Percentiles rank a stretch among this genome's conserved stretches.
Evolutionary conservation across 768 basidiomycete species (phyloP).

Genomic region (Mycena galopus): DNA sequence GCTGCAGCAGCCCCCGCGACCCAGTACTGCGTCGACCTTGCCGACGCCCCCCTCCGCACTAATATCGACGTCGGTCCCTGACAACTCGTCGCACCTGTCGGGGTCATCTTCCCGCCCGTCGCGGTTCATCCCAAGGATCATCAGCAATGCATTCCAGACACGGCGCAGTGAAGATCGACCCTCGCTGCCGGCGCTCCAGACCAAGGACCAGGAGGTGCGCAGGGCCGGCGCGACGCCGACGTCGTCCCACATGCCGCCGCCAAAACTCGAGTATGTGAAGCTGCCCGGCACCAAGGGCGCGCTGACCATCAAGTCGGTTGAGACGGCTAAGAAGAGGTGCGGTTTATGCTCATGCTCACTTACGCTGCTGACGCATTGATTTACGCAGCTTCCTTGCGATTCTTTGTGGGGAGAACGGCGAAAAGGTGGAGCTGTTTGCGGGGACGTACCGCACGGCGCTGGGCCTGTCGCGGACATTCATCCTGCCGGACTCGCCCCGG

Average conservation of each 20-base stretch:
- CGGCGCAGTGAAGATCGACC: constrained; percentile 69
- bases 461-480: constrained; percentile 92
- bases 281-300: constrained; percentile 92
- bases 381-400: constrained; percentile 86
- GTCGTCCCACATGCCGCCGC: constrained; percentile 72
- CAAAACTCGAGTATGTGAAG: constrained; percentile 93
- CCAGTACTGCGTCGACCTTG: constrained; percentile 41
- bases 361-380: neutral
- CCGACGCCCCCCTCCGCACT: constrained; percentile 41
- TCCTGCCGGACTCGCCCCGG: constrained; percentile 90
- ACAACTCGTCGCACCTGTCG: constrained; percentile 44
- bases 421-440: constrained; percentile 94
- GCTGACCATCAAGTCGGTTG: constrained; percentile 86
- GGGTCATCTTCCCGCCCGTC: constrained; percentile 60
- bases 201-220: constrained; percentile 57
- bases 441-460: constrained; percentile 92
- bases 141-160: constrained; percentile 72
- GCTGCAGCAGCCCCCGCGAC: constrained; percentile 43
- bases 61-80: constrained; percentile 39
- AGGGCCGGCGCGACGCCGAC: constrained; percentile 47
- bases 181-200: constrained; percentile 51
- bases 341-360: constrained; percentile 41
- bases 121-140: constrained; percentile 79
- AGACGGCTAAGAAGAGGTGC: constrained; percentile 91
- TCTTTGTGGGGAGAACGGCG: constrained; percentile 91